Base-by-base conservation (phyloP, 805 yeast genomes). In the Kazachstania taianensis region DNA sequence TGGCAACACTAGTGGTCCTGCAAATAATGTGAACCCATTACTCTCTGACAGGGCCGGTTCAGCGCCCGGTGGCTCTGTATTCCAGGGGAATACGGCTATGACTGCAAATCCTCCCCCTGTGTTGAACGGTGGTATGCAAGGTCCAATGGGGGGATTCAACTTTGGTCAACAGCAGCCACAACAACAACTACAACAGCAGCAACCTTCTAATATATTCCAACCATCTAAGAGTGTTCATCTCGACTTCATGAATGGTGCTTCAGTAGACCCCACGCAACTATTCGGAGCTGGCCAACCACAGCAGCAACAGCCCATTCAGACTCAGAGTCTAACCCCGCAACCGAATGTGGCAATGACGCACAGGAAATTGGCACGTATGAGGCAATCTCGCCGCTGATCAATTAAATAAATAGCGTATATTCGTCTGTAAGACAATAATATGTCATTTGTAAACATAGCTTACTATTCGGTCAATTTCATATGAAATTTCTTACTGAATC, bases 341-440 rank as follows among this genome's bases (percentile, higher is more conserved):
- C n/a, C n/a, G n/a, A n/a, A n/a, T n/a, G n/a, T n/a, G n/a, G n/a
- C n/a, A 20, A 19, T 35, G 18, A 32, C 32, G 13, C 31, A 31
- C 15, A 52, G 60, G 33, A 44, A 42, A 27, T 28, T 55, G 15
- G 59, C 60, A 14, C 46, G 61, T 35, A 54, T 54, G 58, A 49
- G 59, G 39, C 45, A 41, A 14, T 49, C 58, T 41, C 47, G 61
- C 22, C n/a, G n/a, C n/a, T n/a, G n/a, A n/a, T n/a, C n/a, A n/a
- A n/a, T n/a, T n/a, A n/a, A n/a, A n/a, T n/a, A n/a, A n/a, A n/a
- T n/a, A n/a, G n/a, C n/a, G n/a, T n/a, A n/a, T n/a, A n/a, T n/a
- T n/a, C n/a, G n/a, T n/a, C n/a, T n/a, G n/a, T n/a, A n/a, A n/a
- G n/a, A n/a, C n/a, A n/a, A n/a, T n/a, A n/a, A n/a, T n/a, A n/a